Evolutionary conservation across 495 filamentous ascomycete genomes (phyloP).

Genomic region (Penicillium odoratum): DNA sequence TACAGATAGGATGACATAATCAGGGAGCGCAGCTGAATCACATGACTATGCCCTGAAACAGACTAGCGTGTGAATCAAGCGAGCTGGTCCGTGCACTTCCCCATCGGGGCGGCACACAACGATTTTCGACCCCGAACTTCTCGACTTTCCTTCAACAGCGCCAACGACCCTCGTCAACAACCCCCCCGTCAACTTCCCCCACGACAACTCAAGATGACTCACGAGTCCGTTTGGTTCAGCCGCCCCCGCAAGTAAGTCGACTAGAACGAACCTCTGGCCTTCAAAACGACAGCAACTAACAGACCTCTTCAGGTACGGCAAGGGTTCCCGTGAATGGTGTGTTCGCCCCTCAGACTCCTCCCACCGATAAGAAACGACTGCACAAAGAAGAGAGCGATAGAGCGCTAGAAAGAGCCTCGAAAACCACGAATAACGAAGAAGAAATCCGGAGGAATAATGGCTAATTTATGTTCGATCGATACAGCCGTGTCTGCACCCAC

Average conservation of each 20-base stretch:
- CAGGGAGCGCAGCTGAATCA: slow-evolving; percentile 2
- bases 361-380: slow-evolving; percentile 13
- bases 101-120: slow-evolving; percentile 43
- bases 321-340: slow-evolving; percentile 89
- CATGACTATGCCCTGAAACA: slow-evolving; percentile 18
- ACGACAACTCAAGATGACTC: slow-evolving; percentile 75
- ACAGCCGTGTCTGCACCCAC: slow-evolving; percentile 95
- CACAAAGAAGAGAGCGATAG: slow-evolving; percentile 4
- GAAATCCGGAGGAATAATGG: slow-evolving; percentile 16
- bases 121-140: slow-evolving; percentile 40
- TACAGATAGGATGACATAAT: not conserved
- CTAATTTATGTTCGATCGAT: slow-evolving; percentile 26
- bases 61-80: slow-evolving; percentile 38
- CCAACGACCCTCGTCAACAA: slow-evolving; percentile 40
- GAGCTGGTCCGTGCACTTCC: slow-evolving; percentile 38
- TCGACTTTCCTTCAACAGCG: slow-evolving; percentile 41
- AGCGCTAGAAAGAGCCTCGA: slow-evolving; percentile 17
- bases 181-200: slow-evolving; percentile 42
- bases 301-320: slow-evolving; percentile 59
- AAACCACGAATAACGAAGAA: slow-evolving; percentile 9
- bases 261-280: slow-evolving; percentile 8
- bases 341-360: slow-evolving; percentile 20
- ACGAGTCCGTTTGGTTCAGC: slow-evolving; percentile 99
- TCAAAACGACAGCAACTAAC: slow-evolving; percentile 15
- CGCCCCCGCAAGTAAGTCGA: slow-evolving; percentile 79